Evolutionary conservation across 2,329 filamentous ascomycete genomes (phyloP).

Genomic region (Microcyclospora tardicrescens): DNA sequence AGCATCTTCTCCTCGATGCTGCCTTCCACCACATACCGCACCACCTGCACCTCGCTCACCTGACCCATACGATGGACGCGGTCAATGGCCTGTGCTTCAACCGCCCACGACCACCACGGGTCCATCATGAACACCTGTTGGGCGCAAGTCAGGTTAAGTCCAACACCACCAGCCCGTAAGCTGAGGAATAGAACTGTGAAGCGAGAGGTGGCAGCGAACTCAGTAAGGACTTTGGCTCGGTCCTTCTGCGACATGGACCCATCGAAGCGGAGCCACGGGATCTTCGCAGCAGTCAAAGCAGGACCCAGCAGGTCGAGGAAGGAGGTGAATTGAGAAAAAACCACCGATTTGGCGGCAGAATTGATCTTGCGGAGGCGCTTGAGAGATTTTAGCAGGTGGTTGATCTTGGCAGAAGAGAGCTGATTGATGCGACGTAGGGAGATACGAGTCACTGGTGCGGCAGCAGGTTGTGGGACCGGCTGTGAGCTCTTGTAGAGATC

Average conservation of each 20-base stretch:
- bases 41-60: slow-evolving; percentile 69
- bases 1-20: slow-evolving; percentile 96
- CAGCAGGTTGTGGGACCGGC: slow-evolving; percentile 6
- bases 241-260: slow-evolving; percentile 79
- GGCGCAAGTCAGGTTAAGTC: slow-evolving; percentile 80
- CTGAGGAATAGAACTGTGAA: slow-evolving; percentile 71
- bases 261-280: slow-evolving; percentile 77
- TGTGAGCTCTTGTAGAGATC: slow-evolving; percentile 28
- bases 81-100: slow-evolving; percentile 95
- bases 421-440: slow-evolving; percentile 49
- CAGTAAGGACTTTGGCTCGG: slow-evolving; percentile 60
- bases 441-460: slow-evolving; percentile 30
- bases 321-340: slow-evolving; percentile 96
- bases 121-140: slow-evolving; percentile 98
- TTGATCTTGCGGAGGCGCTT: slow-evolving; percentile 52
- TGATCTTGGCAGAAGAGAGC: slow-evolving; percentile 78
- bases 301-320: slow-evolving; percentile 87
- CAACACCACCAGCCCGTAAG: slow-evolving; percentile 81
- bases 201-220: slow-evolving; percentile 47
- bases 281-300: slow-evolving; percentile 56
- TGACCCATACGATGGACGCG: slow-evolving; percentile 96
- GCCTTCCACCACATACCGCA: slow-evolving; percentile 74
- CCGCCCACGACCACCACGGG: slow-evolving; percentile 96
- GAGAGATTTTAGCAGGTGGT: slow-evolving; percentile 63
- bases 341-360: slow-evolving; percentile 57